A percentile compares a stretch with the other conserved stretches of the same genome.
Evolutionary conservation across 2,329 filamentous ascomycete species (phyloP).

Genomic region (Trichoderma sp.): DNA sequence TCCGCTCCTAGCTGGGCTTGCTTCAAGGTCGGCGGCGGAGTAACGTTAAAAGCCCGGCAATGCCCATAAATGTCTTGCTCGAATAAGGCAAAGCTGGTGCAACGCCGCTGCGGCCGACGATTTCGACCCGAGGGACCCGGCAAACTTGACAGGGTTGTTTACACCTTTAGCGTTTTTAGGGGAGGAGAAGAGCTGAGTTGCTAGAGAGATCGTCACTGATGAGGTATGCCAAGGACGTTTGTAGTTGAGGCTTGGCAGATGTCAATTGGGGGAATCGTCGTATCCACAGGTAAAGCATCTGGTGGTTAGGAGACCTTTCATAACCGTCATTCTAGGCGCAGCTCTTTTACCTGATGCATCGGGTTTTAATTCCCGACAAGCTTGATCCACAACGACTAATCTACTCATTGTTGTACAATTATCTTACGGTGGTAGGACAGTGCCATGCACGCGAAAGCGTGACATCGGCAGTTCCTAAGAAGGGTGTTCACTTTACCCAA

Average conservation of each 20-base stretch:
- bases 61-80: neutral
- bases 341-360: neutral
- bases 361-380: neutral
- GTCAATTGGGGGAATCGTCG: neutral
- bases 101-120: conserved; percentile 16
- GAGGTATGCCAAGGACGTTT: neutral
- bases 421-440: neutral
- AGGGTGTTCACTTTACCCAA: neutral
- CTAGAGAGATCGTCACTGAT: neutral
- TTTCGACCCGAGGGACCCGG: neutral
- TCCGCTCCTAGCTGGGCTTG: neutral
- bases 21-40: conserved; percentile 2
- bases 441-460: neutral
- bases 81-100: neutral
- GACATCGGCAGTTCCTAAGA: neutral
- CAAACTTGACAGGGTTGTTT: neutral
- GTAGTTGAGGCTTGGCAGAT: neutral
- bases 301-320: neutral
- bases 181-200: neutral
- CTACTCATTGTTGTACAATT: neutral
- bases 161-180: neutral
- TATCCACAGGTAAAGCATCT: neutral
- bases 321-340: neutral
- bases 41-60: neutral
- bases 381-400: neutral